Evolutionary conservation across 371 early-diverging fungal species (phyloP).

Genomic region (Chytridium lagenaria): DNA sequence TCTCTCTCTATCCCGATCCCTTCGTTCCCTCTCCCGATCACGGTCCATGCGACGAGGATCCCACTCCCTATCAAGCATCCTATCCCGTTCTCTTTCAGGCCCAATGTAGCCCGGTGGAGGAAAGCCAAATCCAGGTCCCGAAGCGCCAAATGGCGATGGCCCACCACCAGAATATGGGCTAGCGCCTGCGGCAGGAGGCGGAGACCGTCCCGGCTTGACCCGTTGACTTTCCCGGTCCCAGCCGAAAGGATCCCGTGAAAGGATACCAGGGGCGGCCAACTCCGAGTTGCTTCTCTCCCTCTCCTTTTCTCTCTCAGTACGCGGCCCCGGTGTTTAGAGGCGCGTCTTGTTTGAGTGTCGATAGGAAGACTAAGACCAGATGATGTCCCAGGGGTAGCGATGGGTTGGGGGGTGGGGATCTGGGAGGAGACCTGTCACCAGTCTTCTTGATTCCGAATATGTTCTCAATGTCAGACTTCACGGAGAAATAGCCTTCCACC

Average conservation of each 20-base stretch:
- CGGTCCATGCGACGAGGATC: not conserved
- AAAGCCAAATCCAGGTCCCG: not conserved
- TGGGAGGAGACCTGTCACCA: not conserved
- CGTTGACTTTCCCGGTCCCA: not conserved
- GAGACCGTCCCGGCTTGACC: not conserved
- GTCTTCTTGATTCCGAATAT: slow-evolving; percentile 3
- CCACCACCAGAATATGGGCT: not conserved
- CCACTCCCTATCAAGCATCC: slow-evolving; percentile 7
- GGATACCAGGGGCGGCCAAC: not conserved
- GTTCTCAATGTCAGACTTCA: slow-evolving; percentile 9
- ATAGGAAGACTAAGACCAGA: not conserved
- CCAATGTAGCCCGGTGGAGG: not conserved
- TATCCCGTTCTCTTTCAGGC: slow-evolving; percentile 16
- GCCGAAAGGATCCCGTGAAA: not conserved
- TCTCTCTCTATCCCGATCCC: slow-evolving; percentile 10
- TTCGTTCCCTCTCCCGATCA: slow-evolving; percentile 14
- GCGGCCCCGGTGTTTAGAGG: not conserved
- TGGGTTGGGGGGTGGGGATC: slow-evolving; percentile 6
- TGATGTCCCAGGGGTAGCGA: not conserved
- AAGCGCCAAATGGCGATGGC: not conserved
- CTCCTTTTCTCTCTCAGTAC: not conserved
- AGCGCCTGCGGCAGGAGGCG: not conserved
- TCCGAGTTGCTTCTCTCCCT: not conserved
- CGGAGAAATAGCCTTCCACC: slow-evolving; percentile 13
- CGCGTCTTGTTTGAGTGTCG: not conserved